A percentile compares a stretch with the other conserved stretches of the same genome.
Conservation (phyloP, 2,329 filamentous ascomycete species). For the Hypoxylon sp. region DNA sequence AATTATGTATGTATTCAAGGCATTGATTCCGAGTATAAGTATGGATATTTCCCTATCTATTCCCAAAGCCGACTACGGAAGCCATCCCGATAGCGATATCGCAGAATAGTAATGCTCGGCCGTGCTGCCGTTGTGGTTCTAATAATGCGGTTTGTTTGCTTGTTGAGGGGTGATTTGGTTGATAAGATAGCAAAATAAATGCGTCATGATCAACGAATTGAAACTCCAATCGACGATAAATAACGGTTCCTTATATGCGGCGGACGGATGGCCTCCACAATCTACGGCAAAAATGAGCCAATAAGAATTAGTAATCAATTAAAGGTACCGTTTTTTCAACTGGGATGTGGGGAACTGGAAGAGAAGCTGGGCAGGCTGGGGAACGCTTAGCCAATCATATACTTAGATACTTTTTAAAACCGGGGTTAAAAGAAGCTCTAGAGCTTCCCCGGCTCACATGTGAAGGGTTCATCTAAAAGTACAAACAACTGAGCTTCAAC, state of each 20-base stretch:
- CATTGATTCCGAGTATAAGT: slow-evolving; percentile 11
- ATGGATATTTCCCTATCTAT: slow-evolving; percentile 19
- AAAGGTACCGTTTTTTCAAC: slow-evolving; percentile 36
- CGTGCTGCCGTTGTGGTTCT: not conserved
- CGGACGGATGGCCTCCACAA: slow-evolving; percentile 39
- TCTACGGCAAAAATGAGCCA: slow-evolving; percentile 29
- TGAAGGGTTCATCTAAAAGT: slow-evolving; percentile 26
- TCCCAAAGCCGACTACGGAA: slow-evolving; percentile 29
- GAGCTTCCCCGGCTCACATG: slow-evolving; percentile 38
- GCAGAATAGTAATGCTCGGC: slow-evolving; percentile 7
- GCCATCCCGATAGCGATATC: slow-evolving; percentile 26
- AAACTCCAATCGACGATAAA: slow-evolving; percentile 28
- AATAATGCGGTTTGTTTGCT: slow-evolving; percentile 5
- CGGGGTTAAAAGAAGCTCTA: slow-evolving; percentile 31
- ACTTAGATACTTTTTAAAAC: slow-evolving; percentile 14
- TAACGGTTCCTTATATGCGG: slow-evolving; percentile 45
- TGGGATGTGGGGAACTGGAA: slow-evolving; percentile 34
- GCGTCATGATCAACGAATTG: slow-evolving; percentile 43
- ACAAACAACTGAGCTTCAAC: slow-evolving; percentile 32
- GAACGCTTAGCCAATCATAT: slow-evolving; percentile 37
- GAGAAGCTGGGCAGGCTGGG: slow-evolving; percentile 48
- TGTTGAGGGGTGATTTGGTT: slow-evolving; percentile 13
- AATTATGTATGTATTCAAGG: slow-evolving; percentile 14
- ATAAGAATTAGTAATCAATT: slow-evolving; percentile 20
- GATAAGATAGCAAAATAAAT: slow-evolving; percentile 38